Evolutionary conservation across 2,329 filamentous ascomycete genomes (phyloP), one percentile per base, ranked within the genome.

Genomic region (Trichoderma simmonsii): DNA sequence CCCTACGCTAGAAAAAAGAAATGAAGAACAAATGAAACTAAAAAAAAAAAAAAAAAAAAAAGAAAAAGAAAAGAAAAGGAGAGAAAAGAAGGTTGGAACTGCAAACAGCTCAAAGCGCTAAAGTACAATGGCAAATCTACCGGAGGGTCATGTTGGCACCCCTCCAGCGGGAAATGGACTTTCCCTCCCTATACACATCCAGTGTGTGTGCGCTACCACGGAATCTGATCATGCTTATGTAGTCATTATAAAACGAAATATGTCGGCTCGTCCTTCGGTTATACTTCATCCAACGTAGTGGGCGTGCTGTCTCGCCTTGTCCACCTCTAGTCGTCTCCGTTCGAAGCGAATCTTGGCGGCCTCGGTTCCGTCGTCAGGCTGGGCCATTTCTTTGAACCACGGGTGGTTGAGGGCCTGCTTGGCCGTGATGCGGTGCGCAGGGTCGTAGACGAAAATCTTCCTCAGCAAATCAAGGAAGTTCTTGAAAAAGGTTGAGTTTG

Each of bases 381-480:
- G 84, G 2, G 89, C 86, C 66, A 85, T 82, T 77, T 92, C 90
- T 76, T 87, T 88, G 80, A 92, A 92, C 90, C 90, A 92, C 3
- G 88, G 87, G 74, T 92, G 90, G 70, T 90, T 86, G 57, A 92
- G 81, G 2, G 90, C 90, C 76, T 91, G 83, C 74, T 91, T 89
- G 26, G 90, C 90, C 4, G 89, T 91, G 74, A 92, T 92, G 60
- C 90, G 88, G 71, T 89, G 86, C 6, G 83, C 81, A 12, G 90
- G 89, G 72, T 92, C 90, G 78, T 92, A 92, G 36, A 91, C 86
- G 75, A 92, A 92, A 63, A 92, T 92, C 79, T 87, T 90, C 76
- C 86, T 85, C 8, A 92, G 81, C 11, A 92, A 83, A 78, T 92
- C 89, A 62, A 91, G 80, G 76, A 92, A 92, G 73, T 89, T 86